Base-by-base conservation (phyloP, 106 monocot species). In the Dendrobium chrysotoxum region DNA sequence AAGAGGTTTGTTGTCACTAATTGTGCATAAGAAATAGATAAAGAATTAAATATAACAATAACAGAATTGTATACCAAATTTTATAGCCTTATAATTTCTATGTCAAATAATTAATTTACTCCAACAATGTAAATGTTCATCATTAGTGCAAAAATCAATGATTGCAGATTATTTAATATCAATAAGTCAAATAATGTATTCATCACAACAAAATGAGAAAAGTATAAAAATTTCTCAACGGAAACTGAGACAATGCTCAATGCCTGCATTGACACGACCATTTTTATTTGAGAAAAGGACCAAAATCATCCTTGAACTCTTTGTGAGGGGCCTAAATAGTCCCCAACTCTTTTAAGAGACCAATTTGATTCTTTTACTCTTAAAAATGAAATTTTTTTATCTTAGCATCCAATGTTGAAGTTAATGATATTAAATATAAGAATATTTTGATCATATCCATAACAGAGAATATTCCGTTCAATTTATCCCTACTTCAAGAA, bases 71-170 rank as follows among this genome's bases (percentile, higher is more conserved):
- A 65, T 79, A 95, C 95, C 95, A 82, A 93, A 85, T 78, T 93
- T 97, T 77, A 97, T 97, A 15, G 97, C 86, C 79, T 94, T 94
- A 31, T 31, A 31, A 99, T 95, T 85, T 99, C 95, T 80, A 95
- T 93, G 78, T 99, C 99, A 84, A 81, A 99, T 47, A 95, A 61
- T 77, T 99, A 95, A 82, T 99, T 99, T 66, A 99, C 81, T 76
- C 99, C 99, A 80, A 99, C 98, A 83, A 99, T 99, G 84, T 99
- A 99, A 70, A 99, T 77, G 81, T 99, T 99, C 99, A 99, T 95
- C 82, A 95, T 93, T 83, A 95, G 87, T 79, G 99, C 91, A 77
- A 95, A 87, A 41, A 91, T 83, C 83, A 99, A 55, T 72, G 95
- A 94, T 95, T 95, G 85, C 47, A 81, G 54, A 38, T 68, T 70